Base-by-base conservation (phyloP, 305 asterid genomes). In the Ilex paraguariensis region DNA sequence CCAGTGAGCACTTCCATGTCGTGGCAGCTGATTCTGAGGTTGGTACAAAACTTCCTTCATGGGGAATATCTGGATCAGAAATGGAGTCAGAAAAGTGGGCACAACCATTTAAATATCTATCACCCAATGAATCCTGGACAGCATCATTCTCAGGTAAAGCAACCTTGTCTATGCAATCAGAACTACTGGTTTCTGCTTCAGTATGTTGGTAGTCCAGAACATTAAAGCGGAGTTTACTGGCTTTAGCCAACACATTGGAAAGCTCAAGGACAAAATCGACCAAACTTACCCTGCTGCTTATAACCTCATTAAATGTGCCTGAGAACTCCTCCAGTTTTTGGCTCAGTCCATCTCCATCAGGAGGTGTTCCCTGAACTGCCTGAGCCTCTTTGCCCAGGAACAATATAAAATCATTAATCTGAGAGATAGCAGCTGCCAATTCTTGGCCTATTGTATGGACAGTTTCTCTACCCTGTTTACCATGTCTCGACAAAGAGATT, bases 131-230 rank as follows among this genome's bases (percentile, higher is more conserved):
- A 42, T 82, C 79, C 52, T 64, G 65, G 28, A 65, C 68, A 64
- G 62, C 82, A 73, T 80, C 87, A 70, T 84, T 84, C 74, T 82
- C 95, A 50, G 98, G 93, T 54, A 89, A 78, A 40, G 84, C 95
- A 65, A 87, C 77, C 77, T 90, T 90, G 78, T 90, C 97, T n/a
- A 87, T 86, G 63, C 87, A 90, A 70, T 90, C 91, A n/a, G 91
- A 84, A 61, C 71, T 70, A 56, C 70, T 68, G 48, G 63, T 63
- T 77, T 86, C 93, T 50, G 77, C 72, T 73, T 78, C 96, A 68
- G 88, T 77, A 55, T 77, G 66, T 72, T 79, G 82, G 61, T 77
- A 82, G 51, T 90, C 82, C 44, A 82, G 66, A 56, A 90, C 71
- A 73, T 65, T 78, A 67, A 79, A 82, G 49, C 74, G 89, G 69